Base-by-base conservation (phyloP, 306 rosid species). In the Vigna reflexopilosa region DNA sequence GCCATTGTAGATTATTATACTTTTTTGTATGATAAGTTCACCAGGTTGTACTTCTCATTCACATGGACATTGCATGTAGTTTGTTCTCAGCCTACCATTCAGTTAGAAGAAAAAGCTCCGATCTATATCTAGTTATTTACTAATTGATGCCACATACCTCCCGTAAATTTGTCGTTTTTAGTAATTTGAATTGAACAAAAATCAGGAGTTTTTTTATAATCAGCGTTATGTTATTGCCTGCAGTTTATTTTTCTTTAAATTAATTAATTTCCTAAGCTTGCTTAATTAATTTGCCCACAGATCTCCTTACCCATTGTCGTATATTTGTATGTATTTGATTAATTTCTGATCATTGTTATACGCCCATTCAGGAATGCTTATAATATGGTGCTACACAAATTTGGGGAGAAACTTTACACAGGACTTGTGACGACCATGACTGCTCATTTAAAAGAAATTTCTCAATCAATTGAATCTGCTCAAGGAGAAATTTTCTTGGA, bases 321-420 rank as follows among this genome's bases (percentile, higher is more conserved):
- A 40, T 77, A 24, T 50, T 42, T 67, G 72, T 34, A 34, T 63
- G 13, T 70, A 42, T 77, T 67, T 80, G 59, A 45, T 40, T 52
- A 32, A 62, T 77, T 72, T 81, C 66, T 82, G 26, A 79, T 68
- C 42, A 63, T 62, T 57, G 32, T 76, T 62, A 19, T 66, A 26
- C 77, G 59, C 65, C 7, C 28, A 9, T 80, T 82, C 80, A 87
- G 90, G 87, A 85, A 85, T 85, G 90, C 90, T 57, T 87, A 87
- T 67, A 87, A 87, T 75, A 85, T 87, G 88, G 90, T 87, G 83
- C 79, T 87, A 7, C 83, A 87, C 73, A 87, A 85, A 80, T 85
- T 80, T 51, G 90, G 90, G 49, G 90, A 87, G 80, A 87, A 82
- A 77, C 85, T 87, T 14, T 87, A 87, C 87, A 73, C 85, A 13